A percentile compares a stretch with the other conserved stretches of the same genome.
Conservation (phyloP, 2,329 filamentous ascomycete species). For the Fusarium marasasianum region DNA sequence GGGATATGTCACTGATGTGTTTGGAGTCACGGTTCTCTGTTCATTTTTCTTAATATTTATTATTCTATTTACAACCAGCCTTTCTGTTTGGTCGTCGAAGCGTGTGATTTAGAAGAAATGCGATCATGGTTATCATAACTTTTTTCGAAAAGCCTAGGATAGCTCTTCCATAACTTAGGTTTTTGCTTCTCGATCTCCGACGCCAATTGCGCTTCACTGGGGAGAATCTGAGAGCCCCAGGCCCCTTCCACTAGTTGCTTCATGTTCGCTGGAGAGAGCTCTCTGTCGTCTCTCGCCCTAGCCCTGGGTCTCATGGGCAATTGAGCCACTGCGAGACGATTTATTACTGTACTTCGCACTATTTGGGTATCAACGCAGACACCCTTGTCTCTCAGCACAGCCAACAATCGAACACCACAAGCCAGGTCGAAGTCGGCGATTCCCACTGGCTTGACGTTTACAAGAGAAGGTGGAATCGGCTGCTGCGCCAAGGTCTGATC, state of each 20-base stretch:
- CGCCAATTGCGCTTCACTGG: slow-evolving; percentile 32
- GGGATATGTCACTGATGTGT: slow-evolving; percentile 36
- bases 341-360: slow-evolving; percentile 42
- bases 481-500: slow-evolving; percentile 46
- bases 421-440: slow-evolving; percentile 47
- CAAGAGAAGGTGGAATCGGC: slow-evolving; percentile 22
- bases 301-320: slow-evolving; percentile 43
- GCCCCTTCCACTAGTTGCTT: slow-evolving; percentile 47
- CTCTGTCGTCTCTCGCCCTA: slow-evolving; percentile 45
- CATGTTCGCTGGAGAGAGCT: slow-evolving; percentile 44
- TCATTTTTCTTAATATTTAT: slow-evolving; percentile 20
- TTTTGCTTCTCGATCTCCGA: slow-evolving; percentile 44
- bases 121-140: slow-evolving; percentile 37
- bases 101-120: neutral
- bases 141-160: slow-evolving; percentile 43
- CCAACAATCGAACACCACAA: slow-evolving; percentile 50
- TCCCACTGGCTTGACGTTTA: slow-evolving; percentile 7
- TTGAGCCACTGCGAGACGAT: slow-evolving; percentile 44
- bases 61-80: slow-evolving; percentile 31
- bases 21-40: slow-evolving; percentile 43
- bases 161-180: slow-evolving; percentile 45
- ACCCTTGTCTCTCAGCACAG: slow-evolving; percentile 48
- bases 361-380: slow-evolving; percentile 48
- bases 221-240: slow-evolving; percentile 48
- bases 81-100: slow-evolving; percentile 2